A percentile compares a stretch with the other conserved stretches of the same genome.
Conservation (phyloP, 2,329 filamentous ascomycete species). For the Pseudopyrenochaeta lycopersici region DNA sequence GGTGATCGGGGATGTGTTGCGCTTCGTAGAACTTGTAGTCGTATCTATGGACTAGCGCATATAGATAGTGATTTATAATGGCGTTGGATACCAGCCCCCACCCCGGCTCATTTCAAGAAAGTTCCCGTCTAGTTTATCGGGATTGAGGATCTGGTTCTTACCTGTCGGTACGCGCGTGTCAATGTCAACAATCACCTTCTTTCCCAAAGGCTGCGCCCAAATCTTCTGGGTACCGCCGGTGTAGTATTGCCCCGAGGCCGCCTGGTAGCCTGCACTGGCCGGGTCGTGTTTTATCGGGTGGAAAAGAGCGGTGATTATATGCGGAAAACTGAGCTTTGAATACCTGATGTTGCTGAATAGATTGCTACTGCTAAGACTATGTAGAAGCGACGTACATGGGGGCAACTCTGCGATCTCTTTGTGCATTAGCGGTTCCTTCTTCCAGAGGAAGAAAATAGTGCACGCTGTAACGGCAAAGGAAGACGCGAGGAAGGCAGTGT, state of each 20-base stretch:
- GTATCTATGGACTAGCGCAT: conserved; percentile 54
- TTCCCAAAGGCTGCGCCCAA: conserved; percentile 36
- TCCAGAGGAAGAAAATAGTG: conserved; percentile 16
- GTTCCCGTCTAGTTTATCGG: conserved; percentile 31
- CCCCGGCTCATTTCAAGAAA: conserved; percentile 24
- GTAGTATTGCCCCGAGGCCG: conserved; percentile 20
- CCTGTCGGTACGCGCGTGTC: conserved; percentile 35
- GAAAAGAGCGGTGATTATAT: conserved; percentile 24
- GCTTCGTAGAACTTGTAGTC: conserved; percentile 55
- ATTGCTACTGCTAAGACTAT: no score
- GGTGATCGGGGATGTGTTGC: conserved; percentile 39
- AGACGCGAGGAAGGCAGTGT: conserved; percentile 16
- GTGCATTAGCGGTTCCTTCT: conserved; percentile 6
- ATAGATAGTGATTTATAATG: conserved; percentile 34
- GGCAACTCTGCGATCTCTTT: conserved; percentile 8
- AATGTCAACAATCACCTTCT: conserved; percentile 40
- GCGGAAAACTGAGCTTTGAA: conserved; percentile 13
- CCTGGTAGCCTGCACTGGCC: conserved; percentile 10
- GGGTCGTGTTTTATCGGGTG: conserved; percentile 25
- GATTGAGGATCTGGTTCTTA: conserved; percentile 30
- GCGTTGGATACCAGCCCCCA: conserved; percentile 45
- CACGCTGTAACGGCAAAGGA: conserved; percentile 17
- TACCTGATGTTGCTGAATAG: conserved; percentile 3
- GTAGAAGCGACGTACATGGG: conserved; percentile 7
- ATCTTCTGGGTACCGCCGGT: conserved; percentile 6